Evolutionary conservation across 305 asterid species (phyloP).

Genomic region (Fraxinus ornus): DNA sequence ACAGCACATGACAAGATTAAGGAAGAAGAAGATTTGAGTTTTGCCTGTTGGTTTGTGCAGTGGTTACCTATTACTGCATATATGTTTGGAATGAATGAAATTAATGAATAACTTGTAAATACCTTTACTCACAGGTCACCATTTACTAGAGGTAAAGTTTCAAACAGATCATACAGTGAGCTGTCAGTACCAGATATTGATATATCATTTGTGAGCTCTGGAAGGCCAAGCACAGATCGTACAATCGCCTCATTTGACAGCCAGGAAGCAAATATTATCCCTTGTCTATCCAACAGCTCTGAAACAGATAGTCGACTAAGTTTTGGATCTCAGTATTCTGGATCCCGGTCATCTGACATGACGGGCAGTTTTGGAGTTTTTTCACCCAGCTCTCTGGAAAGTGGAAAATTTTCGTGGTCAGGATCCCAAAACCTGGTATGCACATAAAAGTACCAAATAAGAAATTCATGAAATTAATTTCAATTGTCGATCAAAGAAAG

Average conservation of each 20-base stretch:
- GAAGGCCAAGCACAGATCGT: constrained; percentile 22
- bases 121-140: constrained; percentile 11
- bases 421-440: constrained; percentile 16
- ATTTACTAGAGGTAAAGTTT: constrained; percentile 6
- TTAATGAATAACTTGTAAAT: neutral
- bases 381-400: constrained; percentile 5
- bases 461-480: neutral
- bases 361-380: constrained; percentile 4
- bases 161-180: constrained; percentile 6
- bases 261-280: neutral
- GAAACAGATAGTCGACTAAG: neutral
- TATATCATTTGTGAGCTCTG: constrained; percentile 13
- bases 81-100: neutral
- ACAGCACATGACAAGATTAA: neutral
- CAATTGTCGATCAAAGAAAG: neutral
- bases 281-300: constrained; percentile 10
- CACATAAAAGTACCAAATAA: neutral
- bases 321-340: constrained; percentile 5
- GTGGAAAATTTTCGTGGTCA: constrained; percentile 14
- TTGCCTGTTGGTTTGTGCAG: neutral
- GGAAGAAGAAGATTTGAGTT: neutral
- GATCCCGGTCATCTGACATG: neutral
- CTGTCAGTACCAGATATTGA: neutral
- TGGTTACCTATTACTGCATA: neutral
- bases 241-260: neutral